These are phyloP conservation scores for Colletotrichum sojae DNA, from an alignment of 2,329 filamentous ascomycete species.

Conservation along the genomic window DNA sequence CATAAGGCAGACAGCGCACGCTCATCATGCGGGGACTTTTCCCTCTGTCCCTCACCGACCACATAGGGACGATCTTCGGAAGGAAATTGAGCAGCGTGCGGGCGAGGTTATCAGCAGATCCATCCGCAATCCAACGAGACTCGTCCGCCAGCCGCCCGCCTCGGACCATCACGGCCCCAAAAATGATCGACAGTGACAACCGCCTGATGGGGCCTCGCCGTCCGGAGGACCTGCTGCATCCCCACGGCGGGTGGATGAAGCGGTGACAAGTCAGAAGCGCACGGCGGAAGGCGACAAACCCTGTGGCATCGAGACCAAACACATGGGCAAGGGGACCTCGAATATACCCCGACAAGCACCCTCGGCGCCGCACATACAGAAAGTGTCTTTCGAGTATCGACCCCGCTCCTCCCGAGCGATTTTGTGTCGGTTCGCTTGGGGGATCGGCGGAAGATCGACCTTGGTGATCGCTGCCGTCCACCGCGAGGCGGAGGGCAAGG, in stretches of 20 bases:
- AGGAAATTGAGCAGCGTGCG: no score
- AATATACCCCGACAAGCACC: no score
- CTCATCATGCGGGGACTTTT: not conserved
- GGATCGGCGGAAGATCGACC: slow-evolving; percentile 26
- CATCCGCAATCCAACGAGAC: not conserved
- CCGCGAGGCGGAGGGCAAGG: slow-evolving; percentile 11
- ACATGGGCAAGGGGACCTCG: no score
- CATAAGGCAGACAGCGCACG: not conserved
- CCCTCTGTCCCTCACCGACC: no score
- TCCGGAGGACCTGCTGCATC: slow-evolving; percentile 9
- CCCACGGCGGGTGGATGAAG: not conserved
- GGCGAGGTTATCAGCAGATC: no score
- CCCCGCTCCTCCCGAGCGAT: slow-evolving; percentile 10
- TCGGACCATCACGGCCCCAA: not conserved
- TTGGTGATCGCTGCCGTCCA: not conserved
- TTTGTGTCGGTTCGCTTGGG: slow-evolving; percentile 18
- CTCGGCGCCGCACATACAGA: not conserved
- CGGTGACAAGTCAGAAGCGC: no score
- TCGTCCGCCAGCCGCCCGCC: not conserved
- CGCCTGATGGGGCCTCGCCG: slow-evolving; percentile 7
- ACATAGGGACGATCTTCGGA: no score
- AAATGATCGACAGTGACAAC: slow-evolving; percentile 6
- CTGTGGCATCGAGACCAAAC: no score
- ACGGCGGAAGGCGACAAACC: no score
- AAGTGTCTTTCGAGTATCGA: slow-evolving; percentile 7